Conservation (phyloP, 139 green algal genomes). For the Volvox reticuliferus region DNA sequence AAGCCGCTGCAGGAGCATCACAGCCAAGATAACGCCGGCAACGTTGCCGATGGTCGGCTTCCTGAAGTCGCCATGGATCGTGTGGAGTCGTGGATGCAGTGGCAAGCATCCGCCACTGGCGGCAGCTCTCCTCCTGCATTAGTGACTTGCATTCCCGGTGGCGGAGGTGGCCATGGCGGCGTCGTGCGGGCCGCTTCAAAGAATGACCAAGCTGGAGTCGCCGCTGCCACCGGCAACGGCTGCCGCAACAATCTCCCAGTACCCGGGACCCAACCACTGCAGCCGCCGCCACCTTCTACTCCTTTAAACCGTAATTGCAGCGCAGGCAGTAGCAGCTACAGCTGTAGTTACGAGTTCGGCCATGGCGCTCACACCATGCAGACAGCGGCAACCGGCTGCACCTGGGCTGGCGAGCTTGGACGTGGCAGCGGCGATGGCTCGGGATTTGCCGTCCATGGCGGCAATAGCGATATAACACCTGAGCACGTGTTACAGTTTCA, state of each 20-base stretch:
- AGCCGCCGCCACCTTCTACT: neutral
- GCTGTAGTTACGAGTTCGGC: neutral
- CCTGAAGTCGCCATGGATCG: neutral
- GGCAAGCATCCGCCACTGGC: neutral
- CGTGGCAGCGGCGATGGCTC: too few species aligned
- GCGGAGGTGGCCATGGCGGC: neutral
- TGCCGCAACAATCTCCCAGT: neutral
- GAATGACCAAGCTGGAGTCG: too few species aligned
- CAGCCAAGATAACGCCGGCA: neutral
- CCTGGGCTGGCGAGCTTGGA: too few species aligned
- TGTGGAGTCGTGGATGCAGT: neutral
- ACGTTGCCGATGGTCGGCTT: neutral
- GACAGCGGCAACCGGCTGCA: too few species aligned
- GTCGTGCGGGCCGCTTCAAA: neutral
- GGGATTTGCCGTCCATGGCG: too few species aligned
- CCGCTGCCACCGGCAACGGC: neutral
- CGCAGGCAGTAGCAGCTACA: constrained; percentile 28
- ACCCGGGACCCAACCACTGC: neutral
- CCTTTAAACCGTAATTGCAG: constrained; percentile 1
- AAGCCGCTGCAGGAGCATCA: neutral
- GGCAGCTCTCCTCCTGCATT: too few species aligned
- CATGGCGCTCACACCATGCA: too few species aligned
- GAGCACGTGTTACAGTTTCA: neutral
- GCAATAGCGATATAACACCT: neutral
- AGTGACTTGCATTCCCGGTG: too few species aligned